Conservation (phyloP, 805 yeast species). For the Candida berthetii region DNA sequence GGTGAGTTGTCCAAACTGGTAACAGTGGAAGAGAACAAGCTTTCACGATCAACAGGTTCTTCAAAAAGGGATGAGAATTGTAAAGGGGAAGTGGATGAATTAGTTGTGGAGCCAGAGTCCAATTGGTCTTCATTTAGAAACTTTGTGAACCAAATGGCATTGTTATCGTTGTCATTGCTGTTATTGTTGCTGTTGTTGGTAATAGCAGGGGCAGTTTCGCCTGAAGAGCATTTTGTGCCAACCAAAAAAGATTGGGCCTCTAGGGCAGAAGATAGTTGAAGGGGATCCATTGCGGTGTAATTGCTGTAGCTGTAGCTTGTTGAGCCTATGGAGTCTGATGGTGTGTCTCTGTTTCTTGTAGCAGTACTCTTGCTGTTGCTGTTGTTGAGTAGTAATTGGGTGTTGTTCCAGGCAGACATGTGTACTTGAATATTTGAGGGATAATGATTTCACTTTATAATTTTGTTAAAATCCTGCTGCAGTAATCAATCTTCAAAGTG, state of each 20-base stretch:
- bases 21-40: slow-evolving; percentile 17
- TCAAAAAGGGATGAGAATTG: slow-evolving; percentile 22
- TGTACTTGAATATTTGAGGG: too few species aligned
- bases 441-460: too few species aligned
- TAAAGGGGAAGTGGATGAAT: slow-evolving; percentile 17
- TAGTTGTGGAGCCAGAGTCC: slow-evolving; percentile 5
- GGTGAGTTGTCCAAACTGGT: slow-evolving; percentile 24
- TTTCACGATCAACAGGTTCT: slow-evolving; percentile 8
- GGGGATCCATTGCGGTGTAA: background rate
- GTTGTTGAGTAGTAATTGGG: too few species aligned
- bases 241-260: background rate
- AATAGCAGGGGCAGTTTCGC: background rate
- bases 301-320: background rate
- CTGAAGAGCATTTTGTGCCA: background rate
- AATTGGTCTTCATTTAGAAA: slow-evolving; percentile 8
- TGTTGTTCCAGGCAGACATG: too few species aligned
- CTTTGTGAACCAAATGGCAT: slow-evolving; percentile 18
- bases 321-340: too few species aligned
- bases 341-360: too few species aligned
- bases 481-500: too few species aligned
- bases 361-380: too few species aligned
- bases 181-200: background rate
- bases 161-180: slow-evolving; percentile 2
- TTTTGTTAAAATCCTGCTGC: too few species aligned
- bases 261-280: background rate